Evolutionary conservation across 1,284 basidiomycete genomes (phyloP), one percentile per base, ranked within the genome.

Genomic region (Rhodotorula sp.): DNA sequence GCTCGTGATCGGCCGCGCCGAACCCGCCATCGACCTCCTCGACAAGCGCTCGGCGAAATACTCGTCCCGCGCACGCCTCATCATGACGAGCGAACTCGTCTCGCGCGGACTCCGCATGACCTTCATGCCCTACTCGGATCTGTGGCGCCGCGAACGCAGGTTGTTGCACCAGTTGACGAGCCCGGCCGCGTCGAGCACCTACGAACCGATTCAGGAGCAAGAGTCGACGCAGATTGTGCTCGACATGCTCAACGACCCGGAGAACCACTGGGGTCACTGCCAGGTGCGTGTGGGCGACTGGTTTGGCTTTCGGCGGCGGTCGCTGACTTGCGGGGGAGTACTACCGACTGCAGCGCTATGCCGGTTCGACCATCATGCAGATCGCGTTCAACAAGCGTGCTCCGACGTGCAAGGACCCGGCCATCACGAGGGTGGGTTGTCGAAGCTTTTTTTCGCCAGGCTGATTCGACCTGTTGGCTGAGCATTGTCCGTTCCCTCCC

Each of bases 341-440:
- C 45, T 19, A 45, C 45, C n/a, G 3, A 21, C 5, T 21, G 16
- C 50, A 54, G 55, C 74, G 78, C 54, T 79, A 79, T 66, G 79
- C 79, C 31, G 79, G 79, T 14, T 77, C 75, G 49, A 79, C 77
- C 26, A 79, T 79, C 55, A 75, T 79, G 71, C 78, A 79, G 58
- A 77, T 79, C 43, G 77, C 75, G 19, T 79, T 79, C 71, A 77
- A 77, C 69, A 76, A 77, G 63, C 76, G 79, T 28, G 79, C 79
- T 3, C 58, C 66, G 48, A 74, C 70, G 14, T 73, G 70, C 15
- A 45, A 74, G 7, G 78, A 79, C 62, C 71, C 68, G 23, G 77
- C 77, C n/a, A 78, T 79, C 54, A 76, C 76, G 72, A 76, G 47
- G 26, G 73, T 76, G 68, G 49, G 73, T 38, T 23, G 21, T 23